Base-by-base conservation (phyloP, 805 yeast genomes). In the Hanseniaspora meyeri region DNA sequence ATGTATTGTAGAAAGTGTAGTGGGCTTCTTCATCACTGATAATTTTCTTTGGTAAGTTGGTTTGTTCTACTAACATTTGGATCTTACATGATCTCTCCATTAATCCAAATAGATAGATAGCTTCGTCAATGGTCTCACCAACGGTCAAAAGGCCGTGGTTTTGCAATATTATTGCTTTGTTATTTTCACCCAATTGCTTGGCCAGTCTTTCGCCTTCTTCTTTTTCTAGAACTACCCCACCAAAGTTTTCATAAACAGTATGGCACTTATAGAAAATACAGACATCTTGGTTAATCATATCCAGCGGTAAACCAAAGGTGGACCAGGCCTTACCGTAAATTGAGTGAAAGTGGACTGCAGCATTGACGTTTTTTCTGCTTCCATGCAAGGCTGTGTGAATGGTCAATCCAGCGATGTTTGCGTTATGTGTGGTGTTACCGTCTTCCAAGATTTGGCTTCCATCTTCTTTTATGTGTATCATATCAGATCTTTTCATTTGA, bases 271-370 rank as follows among this genome's bases (percentile, higher is more conserved):
- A 81, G 62, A 85, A 79, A 10, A 74, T 71, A 66, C 89, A 83
- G 4, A 74, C 83, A 63, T 85, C 93, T 70, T 85, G 91, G 69
- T 81, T 84, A 60, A 85, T 65, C 90, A 85, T 85, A 54, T 83
- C 88, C 59, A 85, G 72, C 6, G 80, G 80, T 60, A 72, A 71
- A 39, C 83, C 86, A 62, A 81, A 80, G 0, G 81, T 72, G 4
- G 83, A 77, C 69, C 76, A 82, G 3, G 86, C 79, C 66, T 80
- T 80, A 58, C 87, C 87, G 61, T 76, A 74, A 42, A 73, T 68
- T 10, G 84, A 79, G 62, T 82, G 87, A 19, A 83, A 76, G 67
- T 82, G 87, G 62, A 85, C 80, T 2, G 86, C 86, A 27, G 86
- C 85, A 60, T 78, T 74, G 38, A 81, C 81, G 57, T 82, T 84